Evolutionary conservation across 192 early-diverging fungal genomes (phyloP).

Genomic region (Coemansia sp.): DNA sequence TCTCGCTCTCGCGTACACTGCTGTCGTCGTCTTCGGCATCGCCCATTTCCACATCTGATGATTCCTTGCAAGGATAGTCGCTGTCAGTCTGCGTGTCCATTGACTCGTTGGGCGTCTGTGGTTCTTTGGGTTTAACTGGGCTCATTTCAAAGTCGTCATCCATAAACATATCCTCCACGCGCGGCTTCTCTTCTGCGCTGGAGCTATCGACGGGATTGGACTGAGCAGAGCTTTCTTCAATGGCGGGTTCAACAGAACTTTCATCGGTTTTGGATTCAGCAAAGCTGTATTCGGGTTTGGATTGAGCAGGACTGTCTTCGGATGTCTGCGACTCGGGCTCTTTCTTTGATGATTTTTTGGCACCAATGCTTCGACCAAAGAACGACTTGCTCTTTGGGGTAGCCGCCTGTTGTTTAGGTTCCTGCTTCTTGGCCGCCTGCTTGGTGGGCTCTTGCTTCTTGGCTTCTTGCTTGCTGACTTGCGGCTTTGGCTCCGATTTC

Average conservation of each 20-base stretch:
- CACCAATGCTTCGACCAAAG: slow-evolving; percentile 27
- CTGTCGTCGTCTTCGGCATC: slow-evolving; percentile 10
- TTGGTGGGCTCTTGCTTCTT: not conserved
- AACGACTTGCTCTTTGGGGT: slow-evolving; percentile 23
- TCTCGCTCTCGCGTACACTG: not conserved
- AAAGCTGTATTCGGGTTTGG: not conserved
- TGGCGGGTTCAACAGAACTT: not conserved
- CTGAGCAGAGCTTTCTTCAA: not conserved
- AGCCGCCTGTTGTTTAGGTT: not conserved
- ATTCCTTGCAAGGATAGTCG: not conserved
- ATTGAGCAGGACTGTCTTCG: not conserved
- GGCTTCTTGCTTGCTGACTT: not conserved
- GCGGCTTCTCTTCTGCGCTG: slow-evolving; percentile 6
- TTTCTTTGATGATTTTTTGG: slow-evolving; percentile 11
- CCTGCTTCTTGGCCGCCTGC: not conserved
- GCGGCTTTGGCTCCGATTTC: not conserved
- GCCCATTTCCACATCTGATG: slow-evolving; percentile 42
- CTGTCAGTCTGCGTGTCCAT: slow-evolving; percentile 3
- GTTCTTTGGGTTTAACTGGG: not conserved
- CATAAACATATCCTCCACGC: slow-evolving; percentile 54
- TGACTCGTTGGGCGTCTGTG: not conserved
- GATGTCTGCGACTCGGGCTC: not conserved
- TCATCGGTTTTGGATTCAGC: not conserved
- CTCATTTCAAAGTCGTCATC: slow-evolving; percentile 24
- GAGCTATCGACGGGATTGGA: not conserved